Evolutionary conservation across 805 yeast genomes (phyloP), one percentile per base, ranked within the genome.

Genomic region (Hanseniaspora singularis): DNA sequence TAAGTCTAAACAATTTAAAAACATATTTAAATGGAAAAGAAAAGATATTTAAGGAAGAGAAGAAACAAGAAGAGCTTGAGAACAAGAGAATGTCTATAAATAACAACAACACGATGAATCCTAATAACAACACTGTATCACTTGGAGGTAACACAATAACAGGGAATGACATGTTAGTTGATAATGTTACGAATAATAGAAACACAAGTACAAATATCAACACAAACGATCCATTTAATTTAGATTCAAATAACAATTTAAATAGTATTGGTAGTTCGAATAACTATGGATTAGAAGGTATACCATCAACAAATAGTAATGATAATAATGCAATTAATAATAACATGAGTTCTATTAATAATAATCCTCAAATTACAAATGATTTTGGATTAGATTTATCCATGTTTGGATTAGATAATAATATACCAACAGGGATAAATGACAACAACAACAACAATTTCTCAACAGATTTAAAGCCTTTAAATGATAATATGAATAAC

Each of bases 371-470:
- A 23, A 16, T 24, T 3, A 14, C 37, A 28, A 38, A 28, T 31
- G 48, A 44, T 30, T 44, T 44, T 31, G 48, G 48, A 20, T 22
- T 44, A 24, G 48, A 44, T 19, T 23, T 44, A 23, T 44, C 48
- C 2, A 44, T 44, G 48, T 44, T 44, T 37, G 48, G 40, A 2
- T 22, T 44, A 14, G 48, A 44, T n/a, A 44, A 44, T 12, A 37
- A 22, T 31, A 6, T 37, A 12, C 27, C 31, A 10, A 18, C 31
- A 10, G 9, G 33, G 18, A 5, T 10, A 12, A 20, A 30, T 9
- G 24, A n/a, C 19, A 40, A 30, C 34, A 28, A 39, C 18, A 18
- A 28, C 19, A 38, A 28, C 7, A 27, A 27, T 26, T 22, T 27
- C 19, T 14, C 20, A 9, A 28, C 26, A 11, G 14, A 19, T 26